Conservation (phyloP, 805 yeast species). For the Nakazawaea siamensis region DNA sequence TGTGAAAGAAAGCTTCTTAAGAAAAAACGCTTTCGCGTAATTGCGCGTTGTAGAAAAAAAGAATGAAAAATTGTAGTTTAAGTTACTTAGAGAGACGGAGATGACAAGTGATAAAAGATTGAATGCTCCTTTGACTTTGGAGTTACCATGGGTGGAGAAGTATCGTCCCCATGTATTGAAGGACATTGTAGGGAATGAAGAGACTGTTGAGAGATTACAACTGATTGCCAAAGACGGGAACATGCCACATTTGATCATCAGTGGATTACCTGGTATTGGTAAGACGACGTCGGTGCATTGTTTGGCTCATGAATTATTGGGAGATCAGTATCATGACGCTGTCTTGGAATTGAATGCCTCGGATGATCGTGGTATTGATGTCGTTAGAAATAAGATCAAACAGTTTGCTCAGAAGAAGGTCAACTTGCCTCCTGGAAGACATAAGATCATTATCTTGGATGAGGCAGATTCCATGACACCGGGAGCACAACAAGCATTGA, state of each 20-base stretch:
- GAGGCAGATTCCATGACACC: constrained; percentile 97
- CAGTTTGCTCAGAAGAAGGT: constrained; percentile 95
- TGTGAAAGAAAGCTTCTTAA: neutral
- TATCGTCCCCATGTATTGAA: constrained; percentile 74
- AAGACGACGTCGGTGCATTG: constrained; percentile 93
- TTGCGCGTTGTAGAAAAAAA: neutral
- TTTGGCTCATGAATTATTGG: constrained; percentile 77
- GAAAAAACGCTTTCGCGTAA: too few relatives aligned
- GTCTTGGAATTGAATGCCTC: constrained; percentile 92
- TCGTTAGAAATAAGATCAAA: constrained; percentile 87
- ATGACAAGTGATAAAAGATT: constrained; percentile 1
- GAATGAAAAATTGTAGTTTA: too few relatives aligned
- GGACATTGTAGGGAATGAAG: constrained; percentile 91
- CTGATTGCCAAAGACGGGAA: constrained; percentile 89
- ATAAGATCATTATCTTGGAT: constrained; percentile 86
- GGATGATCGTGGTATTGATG: constrained; percentile 96
- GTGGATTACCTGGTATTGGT: constrained; percentile 97
- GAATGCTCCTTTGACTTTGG: constrained; percentile 10
- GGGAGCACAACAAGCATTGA: constrained; percentile 90
- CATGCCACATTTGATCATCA: constrained; percentile 92
- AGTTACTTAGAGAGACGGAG: neutral
- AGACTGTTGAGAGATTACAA: constrained; percentile 76
- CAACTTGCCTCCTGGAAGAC: constrained; percentile 78
- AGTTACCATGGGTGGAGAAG: constrained; percentile 71
- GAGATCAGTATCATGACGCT: constrained; percentile 67